Evolutionary conservation across 2,329 filamentous ascomycete species (phyloP), one percentile per base, ranked within the genome.

Genomic region (Byssochlamys sp.): DNA sequence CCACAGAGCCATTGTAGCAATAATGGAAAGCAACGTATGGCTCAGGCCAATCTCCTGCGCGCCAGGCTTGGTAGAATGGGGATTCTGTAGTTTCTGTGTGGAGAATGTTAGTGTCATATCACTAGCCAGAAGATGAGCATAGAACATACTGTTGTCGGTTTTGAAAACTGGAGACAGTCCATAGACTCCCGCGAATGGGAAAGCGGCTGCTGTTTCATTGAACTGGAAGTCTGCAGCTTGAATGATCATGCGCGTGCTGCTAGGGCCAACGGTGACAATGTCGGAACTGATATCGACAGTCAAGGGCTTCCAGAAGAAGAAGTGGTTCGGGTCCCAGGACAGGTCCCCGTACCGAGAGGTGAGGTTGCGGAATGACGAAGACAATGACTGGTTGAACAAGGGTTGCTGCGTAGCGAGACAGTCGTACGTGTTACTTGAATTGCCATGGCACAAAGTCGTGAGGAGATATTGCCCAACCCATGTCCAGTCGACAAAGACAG

Each of bases 311-410:
- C 57, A 53, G 35, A 59, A 57, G 35, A 61, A 59, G 39, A 62
- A 62, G 35, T 62, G 59, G 51, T 61, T 62, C 10, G 60, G 60
- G 53, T 62, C 61, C 59, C 60, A 62, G 24, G 51, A 58, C 10
- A 57, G 60, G 26, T 45, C 57, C 33, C 59, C 53, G 28, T 61
- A 58, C 14, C 51, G 26, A 50, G 39, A 52, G 14, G 58, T 57
- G 26, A 57, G 55, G 19, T 59, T 59, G 39, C 55, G 55, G 49
- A 59, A 53, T 14, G 58, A 33, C 19, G 52, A 55, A 31, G 59
- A 57, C 48, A 52, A 19, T 24, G 59, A 54, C 49, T 61, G 54
- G 53, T 62, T 62, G 53, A 61, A 62, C 4, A 54, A 35, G 24
- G 26, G 53, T 49, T 62, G 59, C 7, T 59, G 57, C n/a, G 48